These are phyloP conservation scores for Hippophae tibetana DNA, from an alignment of 306 rosid species.

Conservation along the genomic window DNA sequence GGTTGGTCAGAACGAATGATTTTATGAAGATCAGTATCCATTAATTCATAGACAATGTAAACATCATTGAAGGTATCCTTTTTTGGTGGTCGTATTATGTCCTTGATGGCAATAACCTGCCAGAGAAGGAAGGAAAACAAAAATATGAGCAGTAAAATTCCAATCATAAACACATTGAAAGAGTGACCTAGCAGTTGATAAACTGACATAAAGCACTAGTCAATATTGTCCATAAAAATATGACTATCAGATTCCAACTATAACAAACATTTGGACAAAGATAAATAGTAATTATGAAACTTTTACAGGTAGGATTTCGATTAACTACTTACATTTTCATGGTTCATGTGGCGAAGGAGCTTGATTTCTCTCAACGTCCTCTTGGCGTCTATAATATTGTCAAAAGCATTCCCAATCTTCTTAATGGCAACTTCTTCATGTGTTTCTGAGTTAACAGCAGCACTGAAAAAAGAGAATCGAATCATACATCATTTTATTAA, in stretches of 20 bases:
- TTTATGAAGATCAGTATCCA: conserved; percentile 96
- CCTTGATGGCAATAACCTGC: conserved; percentile 67
- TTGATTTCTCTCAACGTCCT: conserved; percentile 89
- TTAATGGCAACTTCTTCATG: conserved; percentile 91
- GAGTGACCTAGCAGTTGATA: background rate
- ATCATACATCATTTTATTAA: conserved; percentile 6
- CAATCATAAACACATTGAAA: too few species aligned
- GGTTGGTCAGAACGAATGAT: conserved; percentile 72
- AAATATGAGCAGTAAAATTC: background rate
- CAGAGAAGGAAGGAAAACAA: conserved; percentile 7
- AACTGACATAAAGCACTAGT: background rate
- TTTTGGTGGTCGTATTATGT: conserved; percentile 72
- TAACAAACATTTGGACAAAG: too few species aligned
- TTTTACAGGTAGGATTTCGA: too few species aligned
- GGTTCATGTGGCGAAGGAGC: conserved; percentile 87
- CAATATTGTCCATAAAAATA: background rate
- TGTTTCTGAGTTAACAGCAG: conserved; percentile 83
- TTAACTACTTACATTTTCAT: conserved; percentile 57
- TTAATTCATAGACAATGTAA: conserved; percentile 86
- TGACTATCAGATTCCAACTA: background rate
- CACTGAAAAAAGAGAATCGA: conserved; percentile 30
- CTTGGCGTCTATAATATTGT: conserved; percentile 74
- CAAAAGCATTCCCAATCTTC: conserved; percentile 83
- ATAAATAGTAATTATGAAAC: too few species aligned
- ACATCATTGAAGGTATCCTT: conserved; percentile 77